These are phyloP conservation scores for Fusarium musae DNA, from an alignment of 2,329 filamentous ascomycete species.

Conservation along the genomic window DNA sequence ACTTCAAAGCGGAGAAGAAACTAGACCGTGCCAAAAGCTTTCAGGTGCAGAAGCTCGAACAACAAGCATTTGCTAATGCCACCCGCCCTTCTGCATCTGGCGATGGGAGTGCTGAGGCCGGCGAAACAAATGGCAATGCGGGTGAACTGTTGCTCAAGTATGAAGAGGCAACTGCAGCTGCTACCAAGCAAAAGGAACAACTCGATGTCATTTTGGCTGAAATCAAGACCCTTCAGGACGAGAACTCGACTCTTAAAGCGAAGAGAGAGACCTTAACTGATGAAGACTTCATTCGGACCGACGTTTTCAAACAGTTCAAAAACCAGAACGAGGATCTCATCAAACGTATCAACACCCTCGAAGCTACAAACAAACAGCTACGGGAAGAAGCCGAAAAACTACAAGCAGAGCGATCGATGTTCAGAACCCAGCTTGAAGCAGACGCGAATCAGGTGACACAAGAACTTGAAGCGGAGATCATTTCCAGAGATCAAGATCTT, in stretches of 20 bases:
- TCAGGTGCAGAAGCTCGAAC: conserved; percentile 91
- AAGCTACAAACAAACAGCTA: conserved; percentile 86
- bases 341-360: conserved; percentile 89
- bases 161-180: conserved; percentile 79
- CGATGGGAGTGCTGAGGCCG: conserved; percentile 61
- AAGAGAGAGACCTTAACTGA: conserved; percentile 81
- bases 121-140: conserved; percentile 65
- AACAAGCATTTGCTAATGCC: conserved; percentile 81
- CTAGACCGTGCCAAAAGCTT: conserved; percentile 88
- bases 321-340: conserved; percentile 92
- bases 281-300: conserved; percentile 92
- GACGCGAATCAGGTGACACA: conserved; percentile 78
- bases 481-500: conserved; percentile 84
- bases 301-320: conserved; percentile 93
- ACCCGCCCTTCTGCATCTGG: conserved; percentile 57
- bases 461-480: conserved; percentile 85
- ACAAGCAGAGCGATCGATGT: conserved; percentile 85
- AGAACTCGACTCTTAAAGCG: conserved; percentile 78
- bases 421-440: conserved; percentile 81
- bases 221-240: conserved; percentile 77
- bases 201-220: conserved; percentile 82
- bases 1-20: conserved; percentile 95
- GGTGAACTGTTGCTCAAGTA: conserved; percentile 80
- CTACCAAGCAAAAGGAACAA: conserved; percentile 88
- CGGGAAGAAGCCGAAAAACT: conserved; percentile 87